phyloP scores from a whole-genome alignment of 371 early-diverging fungal genomes.

The Mortierella sp. region DNA sequence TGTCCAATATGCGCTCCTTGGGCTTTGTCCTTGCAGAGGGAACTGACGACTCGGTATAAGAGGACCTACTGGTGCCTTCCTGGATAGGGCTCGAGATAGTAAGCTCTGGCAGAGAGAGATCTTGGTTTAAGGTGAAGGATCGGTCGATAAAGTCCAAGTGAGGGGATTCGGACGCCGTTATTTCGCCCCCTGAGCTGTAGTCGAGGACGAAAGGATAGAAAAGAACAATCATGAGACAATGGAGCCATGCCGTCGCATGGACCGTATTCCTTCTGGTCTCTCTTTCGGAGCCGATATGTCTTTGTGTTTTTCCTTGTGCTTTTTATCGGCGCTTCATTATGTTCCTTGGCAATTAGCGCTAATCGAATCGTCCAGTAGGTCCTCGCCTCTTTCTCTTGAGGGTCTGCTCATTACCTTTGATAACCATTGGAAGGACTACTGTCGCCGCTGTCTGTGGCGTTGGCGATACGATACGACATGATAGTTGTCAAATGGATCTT shows the following conservation, averaged over 20 bases:
- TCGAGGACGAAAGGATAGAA: background rate
- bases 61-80: background rate
- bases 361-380: too few relatives aligned
- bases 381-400: background rate
- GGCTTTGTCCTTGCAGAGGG: background rate
- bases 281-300: too few relatives aligned
- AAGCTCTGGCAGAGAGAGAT: slow-evolving; percentile 73
- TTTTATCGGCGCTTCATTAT: too few relatives aligned
- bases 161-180: slow-evolving; percentile 11
- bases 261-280: too few relatives aligned
- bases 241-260: too few relatives aligned
- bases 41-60: background rate
- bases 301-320: too few relatives aligned
- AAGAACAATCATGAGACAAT: too few relatives aligned
- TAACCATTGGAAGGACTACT: slow-evolving; percentile 9
- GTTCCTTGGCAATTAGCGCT: too few relatives aligned
- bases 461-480: slow-evolving; percentile 14
- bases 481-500: too few relatives aligned
- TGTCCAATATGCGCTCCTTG: slow-evolving; percentile 16
- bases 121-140: slow-evolving; percentile 85
- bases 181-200: slow-evolving; percentile 8
- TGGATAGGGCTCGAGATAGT: slow-evolving; percentile 5
- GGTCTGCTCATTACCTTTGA: background rate
- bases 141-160: slow-evolving; percentile 86
- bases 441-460: slow-evolving; percentile 5